phyloP scores from a whole-genome alignment of 768 basidiomycete genomes.

The Sistotremastrum niveocremeum region DNA sequence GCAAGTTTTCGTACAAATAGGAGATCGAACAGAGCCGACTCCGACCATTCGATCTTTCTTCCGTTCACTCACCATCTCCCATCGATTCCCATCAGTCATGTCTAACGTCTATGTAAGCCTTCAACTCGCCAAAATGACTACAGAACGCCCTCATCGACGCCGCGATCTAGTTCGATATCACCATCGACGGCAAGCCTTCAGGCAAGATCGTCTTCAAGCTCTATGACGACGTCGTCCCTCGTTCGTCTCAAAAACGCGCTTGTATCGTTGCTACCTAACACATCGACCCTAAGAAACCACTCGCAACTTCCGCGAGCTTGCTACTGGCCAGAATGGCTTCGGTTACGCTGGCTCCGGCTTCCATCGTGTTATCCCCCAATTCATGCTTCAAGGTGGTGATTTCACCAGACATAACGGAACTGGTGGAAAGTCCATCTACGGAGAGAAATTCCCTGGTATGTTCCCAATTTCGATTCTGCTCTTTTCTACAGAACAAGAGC shows the following conservation, averaged over 20 bases:
- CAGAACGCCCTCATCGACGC: no score
- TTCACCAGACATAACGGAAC: conserved; percentile 60
- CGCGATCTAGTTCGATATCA: conserved; percentile 48
- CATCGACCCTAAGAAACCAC: conserved; percentile 32
- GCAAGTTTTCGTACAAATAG: no score
- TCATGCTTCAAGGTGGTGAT: conserved; percentile 89
- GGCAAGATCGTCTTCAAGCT: conserved; percentile 77
- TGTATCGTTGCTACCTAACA: conserved; percentile 34
- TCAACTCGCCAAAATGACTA: no score
- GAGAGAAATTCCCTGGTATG: conserved; percentile 49
- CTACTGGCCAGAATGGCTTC: conserved; percentile 58
- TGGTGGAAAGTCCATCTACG: conserved; percentile 73
- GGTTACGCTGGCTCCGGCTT: conserved; percentile 58
- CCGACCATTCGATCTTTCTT: no score
- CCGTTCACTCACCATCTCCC: no score
- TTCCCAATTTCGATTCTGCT: conserved; percentile 3
- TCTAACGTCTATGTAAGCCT: no score
- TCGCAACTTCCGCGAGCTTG: conserved; percentile 80
- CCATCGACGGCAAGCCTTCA: conserved; percentile 23
- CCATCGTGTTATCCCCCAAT: conserved; percentile 75
- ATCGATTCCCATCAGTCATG: no score
- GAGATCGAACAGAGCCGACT: no score
- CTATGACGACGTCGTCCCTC: conserved; percentile 62
- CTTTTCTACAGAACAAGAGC: conserved; percentile 8
- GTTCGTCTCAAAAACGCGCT: conserved; percentile 8